Evolutionary conservation across 176 grass and related monocot genomes (phyloP).

Genomic region (maize (Zea mays)): DNA sequence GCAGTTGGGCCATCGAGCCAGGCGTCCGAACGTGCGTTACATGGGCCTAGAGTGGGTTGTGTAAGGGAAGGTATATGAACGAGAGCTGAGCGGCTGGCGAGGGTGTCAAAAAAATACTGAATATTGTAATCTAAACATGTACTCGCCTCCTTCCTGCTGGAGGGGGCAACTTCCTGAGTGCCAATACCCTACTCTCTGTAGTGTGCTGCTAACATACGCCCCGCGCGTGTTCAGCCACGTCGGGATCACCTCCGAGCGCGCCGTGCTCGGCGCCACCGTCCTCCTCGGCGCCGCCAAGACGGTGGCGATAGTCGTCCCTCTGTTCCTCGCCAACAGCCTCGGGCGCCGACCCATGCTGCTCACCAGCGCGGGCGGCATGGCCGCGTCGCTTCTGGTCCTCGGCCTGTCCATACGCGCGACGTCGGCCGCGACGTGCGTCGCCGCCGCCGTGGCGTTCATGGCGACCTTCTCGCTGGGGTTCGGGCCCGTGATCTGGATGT

Average conservation of each 20-base stretch:
- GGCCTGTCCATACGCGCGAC: constrained; percentile 27
- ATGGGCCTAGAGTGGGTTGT: too few relatives aligned
- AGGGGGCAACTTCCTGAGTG: too few relatives aligned
- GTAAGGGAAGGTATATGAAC: too few relatives aligned
- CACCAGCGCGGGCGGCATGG: constrained; percentile 54
- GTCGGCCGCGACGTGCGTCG: constrained; percentile 30
- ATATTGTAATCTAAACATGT: too few relatives aligned
- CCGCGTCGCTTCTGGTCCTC: constrained; percentile 36
- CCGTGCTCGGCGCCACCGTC: constrained; percentile 46
- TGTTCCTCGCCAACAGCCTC: constrained; percentile 52
- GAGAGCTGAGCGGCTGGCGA: too few relatives aligned
- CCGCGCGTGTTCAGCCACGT: constrained; percentile 57
- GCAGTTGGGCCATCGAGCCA: too few relatives aligned
- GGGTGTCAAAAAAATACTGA: too few relatives aligned
- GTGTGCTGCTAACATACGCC: too few relatives aligned
- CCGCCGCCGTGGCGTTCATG: constrained; percentile 44
- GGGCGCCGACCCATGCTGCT: constrained; percentile 70
- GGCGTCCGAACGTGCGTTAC: too few relatives aligned
- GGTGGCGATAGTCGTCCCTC: constrained; percentile 44
- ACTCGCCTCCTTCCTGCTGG: too few relatives aligned
- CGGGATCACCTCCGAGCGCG: constrained; percentile 36
- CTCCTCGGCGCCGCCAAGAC: constrained; percentile 56
- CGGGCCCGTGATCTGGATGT: constrained; percentile 57
- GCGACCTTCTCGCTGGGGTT: constrained; percentile 58
- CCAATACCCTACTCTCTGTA: too few relatives aligned